These are phyloP conservation scores for Cardamine chenopodiifolia DNA, from an alignment of 345 rosid species.

Conservation along the genomic window DNA sequence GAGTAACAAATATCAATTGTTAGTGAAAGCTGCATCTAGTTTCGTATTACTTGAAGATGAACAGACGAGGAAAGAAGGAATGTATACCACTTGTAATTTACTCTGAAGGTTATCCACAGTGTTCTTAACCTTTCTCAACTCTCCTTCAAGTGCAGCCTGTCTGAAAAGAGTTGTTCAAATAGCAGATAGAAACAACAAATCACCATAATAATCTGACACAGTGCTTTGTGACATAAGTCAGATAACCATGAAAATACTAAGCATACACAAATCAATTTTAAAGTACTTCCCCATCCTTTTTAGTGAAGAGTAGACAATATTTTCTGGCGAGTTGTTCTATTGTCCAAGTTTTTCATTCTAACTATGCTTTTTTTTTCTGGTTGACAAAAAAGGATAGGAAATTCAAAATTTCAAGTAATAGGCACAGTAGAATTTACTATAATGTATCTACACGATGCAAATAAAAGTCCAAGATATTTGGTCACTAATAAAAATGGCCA, in stretches of 20 bases:
- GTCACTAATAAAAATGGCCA: neutral
- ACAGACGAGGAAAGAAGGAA: constrained; percentile 19
- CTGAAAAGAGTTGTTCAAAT: constrained; percentile 75
- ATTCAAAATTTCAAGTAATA: too few relatives aligned
- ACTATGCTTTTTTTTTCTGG: too few relatives aligned
- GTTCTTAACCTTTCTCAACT: constrained; percentile 63
- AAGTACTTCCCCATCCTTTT: neutral
- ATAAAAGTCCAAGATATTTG: neutral
- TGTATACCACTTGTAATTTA: constrained; percentile 76
- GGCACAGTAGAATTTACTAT: neutral
- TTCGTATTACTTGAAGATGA: neutral
- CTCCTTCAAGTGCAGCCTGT: constrained; percentile 94
- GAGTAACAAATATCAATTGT: constrained; percentile 36
- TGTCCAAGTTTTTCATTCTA: too few relatives aligned
- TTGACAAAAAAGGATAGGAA: neutral
- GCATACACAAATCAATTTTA: neutral
- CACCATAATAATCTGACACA: constrained; percentile 2
- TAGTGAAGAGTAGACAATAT: neutral
- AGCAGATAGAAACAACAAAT: constrained; percentile 36
- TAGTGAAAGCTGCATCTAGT: constrained; percentile 9
- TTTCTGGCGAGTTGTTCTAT: neutral
- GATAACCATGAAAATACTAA: constrained; percentile 21
- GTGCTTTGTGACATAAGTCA: neutral
- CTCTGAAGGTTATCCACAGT: constrained; percentile 68
- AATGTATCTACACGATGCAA: neutral